These are phyloP conservation scores for Lepidium didymum DNA, from an alignment of 345 rosid species.

Conservation along the genomic window DNA sequence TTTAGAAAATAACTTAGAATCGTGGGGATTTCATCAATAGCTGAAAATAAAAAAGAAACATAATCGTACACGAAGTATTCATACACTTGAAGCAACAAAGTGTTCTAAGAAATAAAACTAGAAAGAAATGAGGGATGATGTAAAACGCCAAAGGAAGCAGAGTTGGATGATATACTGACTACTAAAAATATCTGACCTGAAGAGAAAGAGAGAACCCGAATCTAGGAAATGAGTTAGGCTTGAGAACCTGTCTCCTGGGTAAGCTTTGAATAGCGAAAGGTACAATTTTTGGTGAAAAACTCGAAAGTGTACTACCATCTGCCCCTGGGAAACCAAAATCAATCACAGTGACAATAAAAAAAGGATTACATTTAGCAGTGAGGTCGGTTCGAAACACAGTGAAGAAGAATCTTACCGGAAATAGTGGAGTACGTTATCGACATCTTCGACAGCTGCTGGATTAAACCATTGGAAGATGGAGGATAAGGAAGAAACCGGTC, in stretches of 20 bases:
- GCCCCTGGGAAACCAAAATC: background rate
- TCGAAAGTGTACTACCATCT: constrained; percentile 17
- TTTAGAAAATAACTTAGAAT: background rate
- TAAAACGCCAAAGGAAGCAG: background rate
- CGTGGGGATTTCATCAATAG: background rate
- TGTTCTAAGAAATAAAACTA: background rate
- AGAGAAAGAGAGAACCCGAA: constrained; percentile 39
- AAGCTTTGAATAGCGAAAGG: constrained; percentile 26
- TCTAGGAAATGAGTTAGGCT: constrained; percentile 19
- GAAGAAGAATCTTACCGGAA: constrained; percentile 19
- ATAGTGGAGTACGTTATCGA: constrained; percentile 15
- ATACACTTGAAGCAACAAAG: background rate
- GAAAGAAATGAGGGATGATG: too few species aligned
- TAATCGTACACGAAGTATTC: background rate
- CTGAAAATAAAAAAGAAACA: background rate
- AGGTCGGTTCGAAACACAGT: background rate
- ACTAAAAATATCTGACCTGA: constrained; percentile 33
- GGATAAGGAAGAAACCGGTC: constrained; percentile 16
- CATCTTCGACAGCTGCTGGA: constrained; percentile 12
- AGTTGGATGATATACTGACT: background rate
- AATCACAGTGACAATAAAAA: background rate
- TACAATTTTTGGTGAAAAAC: constrained; percentile 13
- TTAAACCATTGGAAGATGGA: constrained; percentile 12
- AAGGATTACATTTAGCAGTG: background rate
- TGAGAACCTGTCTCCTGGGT: constrained; percentile 17